Evolutionary conservation across 352 stramenopile species (phyloP).

Genomic region (Phytophthora lateralis): DNA sequence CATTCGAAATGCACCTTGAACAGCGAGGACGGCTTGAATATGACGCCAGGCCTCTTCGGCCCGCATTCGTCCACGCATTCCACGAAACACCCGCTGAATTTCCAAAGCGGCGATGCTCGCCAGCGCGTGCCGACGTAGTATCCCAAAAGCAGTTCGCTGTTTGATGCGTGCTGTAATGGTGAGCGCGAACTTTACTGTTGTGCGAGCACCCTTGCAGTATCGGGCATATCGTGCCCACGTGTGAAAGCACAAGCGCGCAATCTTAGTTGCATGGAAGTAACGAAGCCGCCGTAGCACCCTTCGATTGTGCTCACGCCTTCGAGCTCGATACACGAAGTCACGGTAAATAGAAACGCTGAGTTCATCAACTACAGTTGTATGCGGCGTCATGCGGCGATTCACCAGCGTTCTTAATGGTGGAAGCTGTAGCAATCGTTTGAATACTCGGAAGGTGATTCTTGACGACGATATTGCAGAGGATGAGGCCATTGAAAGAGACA

Average conservation of each 20-base stretch:
- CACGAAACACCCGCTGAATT: slow-evolving; percentile 66
- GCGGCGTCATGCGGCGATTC: slow-evolving; percentile 32
- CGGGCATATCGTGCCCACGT: slow-evolving; percentile 41
- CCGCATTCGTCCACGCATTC: slow-evolving; percentile 42
- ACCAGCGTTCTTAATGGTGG: slow-evolving; percentile 54
- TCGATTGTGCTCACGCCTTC: slow-evolving; percentile 54
- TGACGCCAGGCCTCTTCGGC: slow-evolving; percentile 38
- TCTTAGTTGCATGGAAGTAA: slow-evolving; percentile 54
- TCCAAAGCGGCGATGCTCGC: slow-evolving; percentile 59
- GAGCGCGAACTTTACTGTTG: slow-evolving; percentile 36
- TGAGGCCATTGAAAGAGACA: slow-evolving; percentile 22
- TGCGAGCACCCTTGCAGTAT: slow-evolving; percentile 43
- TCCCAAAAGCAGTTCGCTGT: slow-evolving; percentile 41
- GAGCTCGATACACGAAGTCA: slow-evolving; percentile 47
- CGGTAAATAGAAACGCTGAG: slow-evolving; percentile 59
- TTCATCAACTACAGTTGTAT: slow-evolving; percentile 65
- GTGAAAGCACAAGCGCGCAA: slow-evolving; percentile 44
- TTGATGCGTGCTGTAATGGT: slow-evolving; percentile 41
- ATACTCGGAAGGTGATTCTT: slow-evolving; percentile 49
- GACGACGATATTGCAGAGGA: slow-evolving; percentile 28
- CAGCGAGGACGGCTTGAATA: slow-evolving; percentile 56
- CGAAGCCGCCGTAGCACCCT: slow-evolving; percentile 59
- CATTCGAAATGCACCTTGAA: slow-evolving; percentile 73
- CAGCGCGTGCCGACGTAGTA: slow-evolving; percentile 50
- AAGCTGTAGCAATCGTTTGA: slow-evolving; percentile 50